These are phyloP conservation scores for Cyberlindnera xishuangbannaensis DNA, from an alignment of 805 yeast species.

Conservation along the genomic window DNA sequence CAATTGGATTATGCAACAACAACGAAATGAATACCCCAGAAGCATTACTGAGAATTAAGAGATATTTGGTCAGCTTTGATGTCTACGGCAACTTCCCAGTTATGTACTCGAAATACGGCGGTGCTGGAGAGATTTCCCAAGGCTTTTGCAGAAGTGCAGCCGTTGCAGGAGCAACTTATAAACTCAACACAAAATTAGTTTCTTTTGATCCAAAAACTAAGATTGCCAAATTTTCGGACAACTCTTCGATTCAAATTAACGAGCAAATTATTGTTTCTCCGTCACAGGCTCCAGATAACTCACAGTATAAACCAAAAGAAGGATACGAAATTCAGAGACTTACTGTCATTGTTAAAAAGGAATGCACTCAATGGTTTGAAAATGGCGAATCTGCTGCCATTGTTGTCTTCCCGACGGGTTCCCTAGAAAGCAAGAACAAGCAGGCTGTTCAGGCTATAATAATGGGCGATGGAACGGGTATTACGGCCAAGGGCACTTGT, in stretches of 20 bases:
- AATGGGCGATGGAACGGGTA: conserved; percentile 82
- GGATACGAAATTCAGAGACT: conserved; percentile 63
- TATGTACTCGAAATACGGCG: conserved; percentile 86
- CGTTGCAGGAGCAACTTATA: conserved; percentile 94
- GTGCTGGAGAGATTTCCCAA: conserved; percentile 92
- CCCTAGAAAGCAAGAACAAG: conserved; percentile 57
- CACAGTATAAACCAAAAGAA: conserved; percentile 38
- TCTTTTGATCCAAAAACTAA: conserved; percentile 63
- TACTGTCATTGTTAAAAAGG: conserved; percentile 76
- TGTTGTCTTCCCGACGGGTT: conserved; percentile 87
- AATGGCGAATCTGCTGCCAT: conserved; percentile 80
- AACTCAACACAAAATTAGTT: conserved; percentile 60
- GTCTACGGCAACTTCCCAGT: conserved; percentile 95
- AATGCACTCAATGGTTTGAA: conserved; percentile 88
- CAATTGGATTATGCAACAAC: conserved; percentile 74
- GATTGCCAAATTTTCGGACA: conserved; percentile 70
- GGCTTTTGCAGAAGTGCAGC: conserved; percentile 98
- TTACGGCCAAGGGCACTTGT: conserved; percentile 80
- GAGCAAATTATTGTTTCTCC: conserved; percentile 80
- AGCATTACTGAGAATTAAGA: conserved; percentile 74
- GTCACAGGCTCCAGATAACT: conserved; percentile 47
- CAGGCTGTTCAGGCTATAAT: conserved; percentile 82
- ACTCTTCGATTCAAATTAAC: conserved; percentile 63
- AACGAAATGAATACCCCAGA: conserved; percentile 58
- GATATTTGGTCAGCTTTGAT: conserved; percentile 80